Conservation (phyloP, 345 rosid genomes). For the Turnera subulata region DNA sequence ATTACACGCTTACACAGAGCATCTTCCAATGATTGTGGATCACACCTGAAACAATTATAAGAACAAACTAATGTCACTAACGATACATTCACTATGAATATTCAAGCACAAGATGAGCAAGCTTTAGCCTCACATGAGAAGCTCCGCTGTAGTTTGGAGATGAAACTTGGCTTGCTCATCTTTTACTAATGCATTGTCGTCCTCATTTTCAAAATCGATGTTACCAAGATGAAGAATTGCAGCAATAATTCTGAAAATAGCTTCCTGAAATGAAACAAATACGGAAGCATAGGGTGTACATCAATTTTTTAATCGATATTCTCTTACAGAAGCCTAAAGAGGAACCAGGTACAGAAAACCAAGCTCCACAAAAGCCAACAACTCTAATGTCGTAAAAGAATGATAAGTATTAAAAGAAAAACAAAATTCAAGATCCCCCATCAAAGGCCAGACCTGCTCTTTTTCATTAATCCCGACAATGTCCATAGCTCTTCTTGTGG, state of each 20-base stretch:
- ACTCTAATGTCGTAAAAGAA: not conserved
- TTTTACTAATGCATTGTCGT: constrained; percentile 59
- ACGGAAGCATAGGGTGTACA: not conserved
- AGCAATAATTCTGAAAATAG: constrained; percentile 79
- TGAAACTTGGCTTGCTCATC: constrained; percentile 64
- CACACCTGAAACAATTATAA: constrained; percentile 57
- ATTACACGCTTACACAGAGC: constrained; percentile 76
- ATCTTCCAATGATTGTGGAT: constrained; percentile 55
- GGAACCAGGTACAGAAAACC: not conserved
- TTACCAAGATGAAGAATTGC: constrained; percentile 95
- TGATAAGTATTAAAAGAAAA: not conserved
- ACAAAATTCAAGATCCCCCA: constrained; percentile 3
- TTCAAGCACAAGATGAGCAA: constrained; percentile 15
- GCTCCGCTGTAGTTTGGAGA: constrained; percentile 70
- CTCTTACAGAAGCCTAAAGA: not conserved
- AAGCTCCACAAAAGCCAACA: not conserved
- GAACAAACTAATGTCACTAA: constrained; percentile 2
- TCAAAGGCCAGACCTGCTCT: constrained; percentile 63
- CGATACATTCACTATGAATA: constrained; percentile 5
- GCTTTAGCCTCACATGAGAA: constrained; percentile 53
- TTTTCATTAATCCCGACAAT: constrained; percentile 69
- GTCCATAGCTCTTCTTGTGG: constrained; percentile 85
- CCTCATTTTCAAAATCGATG: constrained; percentile 57
- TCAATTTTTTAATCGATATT: not conserved
- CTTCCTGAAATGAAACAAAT: constrained; percentile 40